A percentile compares a stretch with the other conserved stretches of the same genome.
phyloP scores from a whole-genome alignment of 768 basidiomycete genomes.

The Stropharia rugosoannulata region DNA sequence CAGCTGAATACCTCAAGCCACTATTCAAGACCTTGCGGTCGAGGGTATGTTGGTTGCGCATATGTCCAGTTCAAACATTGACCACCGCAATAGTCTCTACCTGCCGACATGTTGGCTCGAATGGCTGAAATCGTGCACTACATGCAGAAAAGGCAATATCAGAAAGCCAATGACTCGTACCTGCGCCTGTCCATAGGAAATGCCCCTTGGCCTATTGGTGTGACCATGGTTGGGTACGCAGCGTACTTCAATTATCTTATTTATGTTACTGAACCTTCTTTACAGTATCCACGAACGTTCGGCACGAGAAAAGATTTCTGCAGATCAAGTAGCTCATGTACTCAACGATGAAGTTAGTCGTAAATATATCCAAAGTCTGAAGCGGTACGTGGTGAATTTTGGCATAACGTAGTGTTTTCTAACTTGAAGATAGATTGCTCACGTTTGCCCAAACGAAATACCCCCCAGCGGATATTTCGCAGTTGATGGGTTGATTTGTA shows the following conservation, averaged over 20 bases:
- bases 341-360: conserved; percentile 98
- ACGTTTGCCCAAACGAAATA: conserved; percentile 97
- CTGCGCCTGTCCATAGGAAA: conserved; percentile 96
- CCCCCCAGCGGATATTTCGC: conserved; percentile 89
- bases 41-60: conserved; percentile 56
- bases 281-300: conserved; percentile 94
- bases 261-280: conserved; percentile 2
- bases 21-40: conserved; percentile 89
- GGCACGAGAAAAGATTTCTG: conserved; percentile 96
- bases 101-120: conserved; percentile 78
- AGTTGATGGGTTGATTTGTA: conserved; percentile 76
- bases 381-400: conserved; percentile 59
- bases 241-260: background rate
- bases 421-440: conserved; percentile 58
- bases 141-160: conserved; percentile 96
- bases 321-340: conserved; percentile 96
- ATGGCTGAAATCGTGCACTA: conserved; percentile 94
- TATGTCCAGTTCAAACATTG: background rate
- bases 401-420: background rate
- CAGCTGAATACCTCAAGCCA: conserved; percentile 95
- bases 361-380: conserved; percentile 98
- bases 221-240: conserved; percentile 96
- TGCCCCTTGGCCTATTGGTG: conserved; percentile 99
- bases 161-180: conserved; percentile 95
- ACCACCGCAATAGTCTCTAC: conserved; percentile 54